Evolutionary conservation across 176 grass and related monocot genomes (phyloP).

Genomic region (Zoysia pacifica): DNA sequence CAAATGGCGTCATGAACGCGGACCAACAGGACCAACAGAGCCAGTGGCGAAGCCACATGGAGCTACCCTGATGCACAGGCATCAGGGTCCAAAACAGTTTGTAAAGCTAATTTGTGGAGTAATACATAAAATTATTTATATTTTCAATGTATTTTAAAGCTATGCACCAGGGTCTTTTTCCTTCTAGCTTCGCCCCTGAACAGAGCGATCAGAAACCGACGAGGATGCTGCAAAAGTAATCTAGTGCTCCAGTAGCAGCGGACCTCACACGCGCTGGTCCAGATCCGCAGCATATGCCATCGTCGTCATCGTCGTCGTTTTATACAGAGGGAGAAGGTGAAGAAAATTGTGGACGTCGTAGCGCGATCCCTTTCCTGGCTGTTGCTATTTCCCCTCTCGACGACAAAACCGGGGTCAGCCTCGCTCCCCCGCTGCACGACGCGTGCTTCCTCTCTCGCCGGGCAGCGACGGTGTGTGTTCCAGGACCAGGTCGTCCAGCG

Average conservation of each 20-base stretch:
- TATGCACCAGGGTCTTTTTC: too few species aligned
- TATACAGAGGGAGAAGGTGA: background rate
- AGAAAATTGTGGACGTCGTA: background rate
- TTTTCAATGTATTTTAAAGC: too few species aligned
- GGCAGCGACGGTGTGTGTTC: conserved; percentile 1
- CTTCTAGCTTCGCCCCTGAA: too few species aligned
- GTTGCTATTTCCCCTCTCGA: background rate
- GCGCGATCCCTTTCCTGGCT: background rate
- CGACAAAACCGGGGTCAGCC: conserved; percentile 26
- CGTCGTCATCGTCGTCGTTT: background rate
- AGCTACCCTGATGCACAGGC: too few species aligned
- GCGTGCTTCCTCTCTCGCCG: background rate
- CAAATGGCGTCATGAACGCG: background rate
- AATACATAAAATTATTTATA: too few species aligned
- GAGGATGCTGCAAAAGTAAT: background rate
- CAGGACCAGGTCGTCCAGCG: background rate
- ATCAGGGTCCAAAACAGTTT: too few species aligned
- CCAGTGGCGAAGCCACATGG: too few species aligned
- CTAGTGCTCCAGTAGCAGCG: background rate
- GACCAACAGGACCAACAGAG: background rate
- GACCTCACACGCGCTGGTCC: background rate
- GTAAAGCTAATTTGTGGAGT: too few species aligned
- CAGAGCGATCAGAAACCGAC: too few species aligned
- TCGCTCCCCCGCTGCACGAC: background rate
- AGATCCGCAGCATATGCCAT: background rate